Base-by-base conservation (phyloP, 768 basidiomycete species). In the Rhodotorula taiwanensis region DNA sequence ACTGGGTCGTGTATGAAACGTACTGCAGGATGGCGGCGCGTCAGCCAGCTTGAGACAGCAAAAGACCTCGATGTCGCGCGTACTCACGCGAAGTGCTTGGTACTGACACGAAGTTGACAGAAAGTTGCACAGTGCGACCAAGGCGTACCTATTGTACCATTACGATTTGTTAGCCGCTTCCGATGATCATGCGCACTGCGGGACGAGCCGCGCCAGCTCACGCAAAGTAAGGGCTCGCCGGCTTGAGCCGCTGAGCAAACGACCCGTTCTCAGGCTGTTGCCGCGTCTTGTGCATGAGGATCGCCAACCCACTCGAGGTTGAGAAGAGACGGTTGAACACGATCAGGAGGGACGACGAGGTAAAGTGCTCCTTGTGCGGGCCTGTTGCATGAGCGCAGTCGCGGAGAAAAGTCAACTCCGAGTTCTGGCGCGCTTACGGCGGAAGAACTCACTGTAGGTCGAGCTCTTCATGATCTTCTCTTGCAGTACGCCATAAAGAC, bases 381-480 rank as follows among this genome's bases (percentile, higher is more conserved):
- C 67, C 70, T 65, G 51, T 15, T n/a, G 33, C 27, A 27, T 14
- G 41, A n/a, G 28, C n/a, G 18, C 30, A 52, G 18, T n/a, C 27
- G 34, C n/a, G 47, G 21, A n/a, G n/a, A n/a, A n/a, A n/a, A n/a
- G n/a, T n/a, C 44, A 25, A 11, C 6, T 25, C 6, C n/a, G 23
- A 10, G 8, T 9, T 8, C 5, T 10, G 49, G 36, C 34, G 15
- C 1, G 43, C 4, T 20, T 1, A 20, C 9, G n/a, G 27, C 11
- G 5, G 28, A 10, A 6, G 20, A 30, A 34, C 70, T 45, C 23
- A 69, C 70, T 68, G 28, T 71, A 71, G 4, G 61, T 63, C 31
- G 52, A 52, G n/a, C 55, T 61, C 62, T 64, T 64, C 71, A 71
- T 71, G 59, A 71, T 71, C 71, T 70, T 69, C 58, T 71, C 71